Evolutionary conservation across 352 stramenopile genomes (phyloP).

Genomic region (Globisporangium carolinianum): DNA sequence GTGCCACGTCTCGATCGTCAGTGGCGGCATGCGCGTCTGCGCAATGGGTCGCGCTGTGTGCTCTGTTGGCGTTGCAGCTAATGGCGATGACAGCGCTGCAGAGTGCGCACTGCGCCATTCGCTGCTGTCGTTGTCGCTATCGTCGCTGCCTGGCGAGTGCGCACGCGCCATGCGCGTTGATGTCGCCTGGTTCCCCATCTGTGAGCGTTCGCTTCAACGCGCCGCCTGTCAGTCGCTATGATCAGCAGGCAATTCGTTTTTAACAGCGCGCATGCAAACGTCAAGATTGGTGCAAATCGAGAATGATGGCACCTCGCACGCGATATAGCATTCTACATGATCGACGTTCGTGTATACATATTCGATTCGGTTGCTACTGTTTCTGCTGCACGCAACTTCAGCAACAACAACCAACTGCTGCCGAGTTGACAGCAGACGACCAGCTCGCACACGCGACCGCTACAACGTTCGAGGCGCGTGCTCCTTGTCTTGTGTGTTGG

Average conservation of each 20-base stretch:
- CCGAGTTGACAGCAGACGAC: neutral
- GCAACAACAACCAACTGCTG: too few species aligned
- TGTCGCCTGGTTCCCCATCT: neutral
- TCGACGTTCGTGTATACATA: too few species aligned
- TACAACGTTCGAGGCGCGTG: constrained; percentile 12
- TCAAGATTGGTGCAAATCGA: too few species aligned
- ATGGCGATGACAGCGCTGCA: neutral
- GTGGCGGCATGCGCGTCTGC: neutral
- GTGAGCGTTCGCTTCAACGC: neutral
- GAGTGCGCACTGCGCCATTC: neutral
- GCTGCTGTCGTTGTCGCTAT: neutral
- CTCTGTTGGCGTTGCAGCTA: neutral
- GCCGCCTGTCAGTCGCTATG: too few species aligned
- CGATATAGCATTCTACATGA: too few species aligned
- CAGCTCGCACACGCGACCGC: constrained; percentile 12
- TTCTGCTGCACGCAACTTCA: too few species aligned
- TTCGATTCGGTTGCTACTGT: too few species aligned
- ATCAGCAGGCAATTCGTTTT: too few species aligned
- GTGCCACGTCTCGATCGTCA: constrained; percentile 9
- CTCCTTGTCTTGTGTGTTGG: neutral
- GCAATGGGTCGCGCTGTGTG: neutral
- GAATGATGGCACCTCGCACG: too few species aligned
- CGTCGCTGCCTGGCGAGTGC: neutral
- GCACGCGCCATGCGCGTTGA: neutral
- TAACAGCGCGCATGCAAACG: too few species aligned